Evolutionary conservation across 2,329 filamentous ascomycete genomes (phyloP).

Genomic region (Emergomyces orientalis): DNA sequence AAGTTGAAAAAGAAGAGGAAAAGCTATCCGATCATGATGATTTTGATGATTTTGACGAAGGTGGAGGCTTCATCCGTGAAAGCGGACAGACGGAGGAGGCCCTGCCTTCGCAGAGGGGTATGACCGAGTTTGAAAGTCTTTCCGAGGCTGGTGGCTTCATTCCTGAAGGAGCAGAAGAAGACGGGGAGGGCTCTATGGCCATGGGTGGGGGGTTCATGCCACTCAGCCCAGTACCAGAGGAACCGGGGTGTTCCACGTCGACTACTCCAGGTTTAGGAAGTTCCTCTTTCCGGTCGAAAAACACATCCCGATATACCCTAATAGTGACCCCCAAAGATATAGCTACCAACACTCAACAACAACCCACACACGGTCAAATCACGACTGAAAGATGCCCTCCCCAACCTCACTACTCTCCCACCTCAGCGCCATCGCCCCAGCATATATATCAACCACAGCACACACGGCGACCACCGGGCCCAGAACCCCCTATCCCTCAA

Average conservation of each 20-base stretch:
- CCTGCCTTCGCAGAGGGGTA: background rate
- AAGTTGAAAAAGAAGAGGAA: constrained; percentile 28
- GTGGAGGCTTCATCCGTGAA: constrained; percentile 33
- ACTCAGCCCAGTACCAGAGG: background rate
- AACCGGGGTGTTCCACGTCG: background rate
- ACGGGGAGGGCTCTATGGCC: background rate
- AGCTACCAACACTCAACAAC: background rate
- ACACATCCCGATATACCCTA: background rate
- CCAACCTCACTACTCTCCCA: background rate
- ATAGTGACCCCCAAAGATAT: background rate
- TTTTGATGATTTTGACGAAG: constrained; percentile 22
- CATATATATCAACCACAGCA: background rate
- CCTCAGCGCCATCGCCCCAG: background rate
- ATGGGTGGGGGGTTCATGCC: constrained; percentile 17
- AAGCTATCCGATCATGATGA: constrained; percentile 25
- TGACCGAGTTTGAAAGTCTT: constrained; percentile 15
- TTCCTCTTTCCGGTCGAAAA: background rate
- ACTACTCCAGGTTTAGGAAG: background rate
- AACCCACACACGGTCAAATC: background rate
- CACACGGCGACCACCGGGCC: background rate
- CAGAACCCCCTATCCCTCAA: background rate
- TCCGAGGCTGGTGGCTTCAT: constrained; percentile 19
- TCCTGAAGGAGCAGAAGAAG: constrained; percentile 13
- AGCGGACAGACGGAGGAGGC: background rate
- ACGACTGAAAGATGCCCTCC: background rate